phyloP scores from a whole-genome alignment of 345 rosid genomes.

The Brassica incana region DNA sequence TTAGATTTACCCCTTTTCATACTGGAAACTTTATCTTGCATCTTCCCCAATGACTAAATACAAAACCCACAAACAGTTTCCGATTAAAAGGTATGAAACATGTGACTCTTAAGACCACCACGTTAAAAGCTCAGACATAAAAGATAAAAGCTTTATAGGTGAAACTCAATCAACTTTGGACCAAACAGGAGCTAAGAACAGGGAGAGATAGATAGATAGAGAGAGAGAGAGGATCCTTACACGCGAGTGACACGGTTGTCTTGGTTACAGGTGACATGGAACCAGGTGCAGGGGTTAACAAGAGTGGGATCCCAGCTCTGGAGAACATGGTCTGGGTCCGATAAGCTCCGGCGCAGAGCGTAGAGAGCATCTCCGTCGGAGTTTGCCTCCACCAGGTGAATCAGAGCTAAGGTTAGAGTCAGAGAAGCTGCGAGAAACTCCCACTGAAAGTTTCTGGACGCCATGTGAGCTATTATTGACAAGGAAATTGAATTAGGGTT shows the following conservation, averaged over 20 bases:
- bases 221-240: slow-evolving; percentile 39
- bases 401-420: slow-evolving; percentile 35
- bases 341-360: slow-evolving; percentile 62
- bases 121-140: not conserved
- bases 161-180: slow-evolving; percentile 11
- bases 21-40: slow-evolving; percentile 12
- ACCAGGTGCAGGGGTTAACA: slow-evolving; percentile 96
- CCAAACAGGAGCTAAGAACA: not conserved
- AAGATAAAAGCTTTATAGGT: not conserved
- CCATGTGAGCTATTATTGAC: slow-evolving; percentile 40
- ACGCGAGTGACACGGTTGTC: slow-evolving; percentile 84
- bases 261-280: slow-evolving; percentile 91
- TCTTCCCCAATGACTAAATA: not conserved
- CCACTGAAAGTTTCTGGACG: slow-evolving; percentile 41
- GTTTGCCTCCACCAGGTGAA: slow-evolving; percentile 51
- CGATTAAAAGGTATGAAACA: not conserved
- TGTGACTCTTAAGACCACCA: not conserved
- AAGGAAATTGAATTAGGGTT: not conserved
- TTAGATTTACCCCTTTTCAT: slow-evolving; percentile 15
- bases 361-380: slow-evolving; percentile 91
- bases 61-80: not conserved
- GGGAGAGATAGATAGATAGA: not conserved
- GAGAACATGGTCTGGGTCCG: slow-evolving; percentile 81
- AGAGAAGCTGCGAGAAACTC: slow-evolving; percentile 31
- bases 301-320: slow-evolving; percentile 99